Evolutionary conservation across 345 rosid genomes (phyloP).

Genomic region (Clausena lansium): DNA sequence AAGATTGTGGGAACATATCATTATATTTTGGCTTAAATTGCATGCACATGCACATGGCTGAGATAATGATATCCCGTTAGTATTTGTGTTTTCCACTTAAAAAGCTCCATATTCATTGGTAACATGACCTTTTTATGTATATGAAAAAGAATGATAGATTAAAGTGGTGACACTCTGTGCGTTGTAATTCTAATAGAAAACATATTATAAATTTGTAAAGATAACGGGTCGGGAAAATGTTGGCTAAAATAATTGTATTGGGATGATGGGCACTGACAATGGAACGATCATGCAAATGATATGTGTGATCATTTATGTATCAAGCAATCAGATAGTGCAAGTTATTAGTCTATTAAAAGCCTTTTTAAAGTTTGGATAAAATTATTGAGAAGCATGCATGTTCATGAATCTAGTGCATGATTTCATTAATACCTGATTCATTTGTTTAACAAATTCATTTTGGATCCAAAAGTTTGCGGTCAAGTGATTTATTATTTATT

Average conservation of each 20-base stretch:
- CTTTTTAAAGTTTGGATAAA: conserved; percentile 34
- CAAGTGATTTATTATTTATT: no score
- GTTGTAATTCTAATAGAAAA: neutral
- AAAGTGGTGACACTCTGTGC: neutral
- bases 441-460: no score
- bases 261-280: conserved; percentile 34
- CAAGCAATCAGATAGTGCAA: conserved; percentile 33
- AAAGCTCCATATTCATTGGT: conserved; percentile 23
- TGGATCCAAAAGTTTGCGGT: no score
- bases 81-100: conserved; percentile 29
- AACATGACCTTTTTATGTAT: conserved; percentile 37
- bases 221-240: neutral
- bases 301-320: conserved; percentile 22
- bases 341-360: conserved; percentile 16
- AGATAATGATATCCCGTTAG: conserved; percentile 35
- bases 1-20: conserved; percentile 41
- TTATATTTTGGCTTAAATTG: conserved; percentile 37
- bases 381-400: conserved; percentile 22
- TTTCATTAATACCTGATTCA: conserved; percentile 1
- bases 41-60: conserved; percentile 69
- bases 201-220: neutral
- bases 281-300: conserved; percentile 29
- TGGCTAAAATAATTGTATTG: conserved; percentile 2
- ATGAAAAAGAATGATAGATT: neutral
- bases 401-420: conserved; percentile 20